Base-by-base conservation (phyloP, 2,329 filamentous ascomycete species). In the Parastagonospora avenae region DNA sequence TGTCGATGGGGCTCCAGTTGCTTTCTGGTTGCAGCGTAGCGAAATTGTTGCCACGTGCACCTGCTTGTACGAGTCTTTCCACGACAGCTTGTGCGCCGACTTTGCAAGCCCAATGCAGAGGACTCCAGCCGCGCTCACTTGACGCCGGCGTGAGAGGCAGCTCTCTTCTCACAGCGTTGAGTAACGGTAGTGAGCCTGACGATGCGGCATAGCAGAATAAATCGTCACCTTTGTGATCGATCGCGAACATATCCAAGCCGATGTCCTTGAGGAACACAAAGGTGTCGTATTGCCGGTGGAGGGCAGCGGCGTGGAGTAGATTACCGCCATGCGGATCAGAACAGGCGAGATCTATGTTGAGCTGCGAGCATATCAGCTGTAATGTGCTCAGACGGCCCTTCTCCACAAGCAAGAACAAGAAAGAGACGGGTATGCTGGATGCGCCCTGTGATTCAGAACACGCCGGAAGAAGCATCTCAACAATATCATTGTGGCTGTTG, bases 81-180 rank as follows among this genome's bases (percentile, higher is more conserved):
- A 56, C 29, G 30, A 48, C 35, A 0, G 46, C 15, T 6, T n/a
- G 12, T n/a, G 46, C 31, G 5, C 53, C 56, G 1, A 33, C 19
- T 16, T 46, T 51, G 14, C 48, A 51, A 7, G 48, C 52, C 48
- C 52, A 55, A 36, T 55, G 52, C 29, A 55, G 48, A 8, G 48
- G 48, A 12, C 27, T 46, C 52, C 48, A 55, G 11, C 38, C n/a
- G 11, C 24, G 27, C 10, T 28, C 24, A 6, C 46, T 10, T 2
- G 16, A 39, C 12, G 30, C n/a, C 7, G 33, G 27, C 39, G 2
- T 40, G 7, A 30, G 33, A 14, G 6, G 8, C 4, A 19, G 1
- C 1, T 36, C 10, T 4, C 6, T 10, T 2, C 54, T 15, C 8
- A 48, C 30, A 27, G 8, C 11, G n/a, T 46, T 27, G 9, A 56